phyloP scores from a whole-genome alignment of 108 stramenopile species.

The Fistulifera solaris region DNA sequence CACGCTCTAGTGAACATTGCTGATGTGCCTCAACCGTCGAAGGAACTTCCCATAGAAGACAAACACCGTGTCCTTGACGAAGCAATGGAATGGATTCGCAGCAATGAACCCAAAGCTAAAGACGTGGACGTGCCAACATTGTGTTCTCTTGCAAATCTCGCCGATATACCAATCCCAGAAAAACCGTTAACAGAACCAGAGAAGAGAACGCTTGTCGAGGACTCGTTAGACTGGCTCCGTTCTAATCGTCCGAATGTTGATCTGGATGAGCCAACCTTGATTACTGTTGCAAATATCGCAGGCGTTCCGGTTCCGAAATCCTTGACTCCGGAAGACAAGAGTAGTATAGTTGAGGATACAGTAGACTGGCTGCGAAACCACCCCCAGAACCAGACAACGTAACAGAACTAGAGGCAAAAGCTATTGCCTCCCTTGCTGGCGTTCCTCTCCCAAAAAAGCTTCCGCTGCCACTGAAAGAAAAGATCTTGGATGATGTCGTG shows the following conservation, averaged over 20 bases:
- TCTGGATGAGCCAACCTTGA: constrained; percentile 8
- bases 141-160: constrained; percentile 1
- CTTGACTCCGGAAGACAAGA: constrained; percentile 3
- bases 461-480: constrained; percentile 1
- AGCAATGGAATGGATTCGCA: constrained; percentile 27
- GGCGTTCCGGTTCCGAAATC: constrained; percentile 5
- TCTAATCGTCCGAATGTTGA: background rate
- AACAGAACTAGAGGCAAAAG: background rate
- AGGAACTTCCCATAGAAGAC: background rate
- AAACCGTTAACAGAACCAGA: background rate
- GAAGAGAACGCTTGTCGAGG: constrained; percentile 12
- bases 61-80: constrained; percentile 12
- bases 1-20: constrained; percentile 5
- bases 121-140: constrained; percentile 10
- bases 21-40: background rate
- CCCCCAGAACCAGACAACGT: constrained; percentile 9
- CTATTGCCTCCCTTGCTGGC: background rate
- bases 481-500: constrained; percentile 4
- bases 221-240: constrained; percentile 25
- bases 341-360: constrained; percentile 10
- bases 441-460: background rate
- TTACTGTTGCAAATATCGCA: constrained; percentile 8
- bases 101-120: background rate
- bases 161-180: constrained; percentile 9
- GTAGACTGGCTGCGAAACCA: constrained; percentile 27